Percentiles rank a stretch among this genome's conserved stretches.
phyloP scores from a whole-genome alignment of 495 filamentous ascomycete species.

The Aspergillus cristatus region DNA sequence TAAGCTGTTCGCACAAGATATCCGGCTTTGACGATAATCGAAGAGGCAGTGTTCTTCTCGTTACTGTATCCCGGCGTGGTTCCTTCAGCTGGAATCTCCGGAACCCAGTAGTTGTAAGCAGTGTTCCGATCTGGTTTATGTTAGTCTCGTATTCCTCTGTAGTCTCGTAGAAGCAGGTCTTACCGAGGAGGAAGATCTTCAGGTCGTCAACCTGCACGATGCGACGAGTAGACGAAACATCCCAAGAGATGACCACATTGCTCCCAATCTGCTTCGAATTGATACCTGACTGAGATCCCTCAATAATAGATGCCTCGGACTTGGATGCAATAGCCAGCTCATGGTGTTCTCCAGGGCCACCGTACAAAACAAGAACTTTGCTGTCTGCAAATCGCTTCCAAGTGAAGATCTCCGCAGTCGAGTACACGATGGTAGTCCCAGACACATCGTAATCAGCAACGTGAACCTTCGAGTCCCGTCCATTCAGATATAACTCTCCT shows the following conservation, averaged over 20 bases:
- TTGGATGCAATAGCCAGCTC: constrained; percentile 49
- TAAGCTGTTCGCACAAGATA: constrained; percentile 64
- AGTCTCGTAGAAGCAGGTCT: constrained; percentile 1
- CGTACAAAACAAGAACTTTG: constrained; percentile 61
- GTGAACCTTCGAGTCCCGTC: constrained; percentile 67
- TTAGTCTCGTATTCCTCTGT: constrained; percentile 1
- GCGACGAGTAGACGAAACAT: constrained; percentile 38
- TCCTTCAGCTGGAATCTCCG: constrained; percentile 36
- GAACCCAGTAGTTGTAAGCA: constrained; percentile 70
- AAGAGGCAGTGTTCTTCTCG: constrained; percentile 30
- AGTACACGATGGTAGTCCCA: constrained; percentile 59
- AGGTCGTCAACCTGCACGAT: constrained; percentile 49
- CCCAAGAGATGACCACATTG: constrained; percentile 48
- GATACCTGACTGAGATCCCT: constrained; percentile 33
- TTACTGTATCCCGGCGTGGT: constrained; percentile 27
- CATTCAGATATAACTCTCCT: constrained; percentile 52
- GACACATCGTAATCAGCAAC: constrained; percentile 65
- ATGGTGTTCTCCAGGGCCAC: constrained; percentile 58
- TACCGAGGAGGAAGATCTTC: constrained; percentile 46
- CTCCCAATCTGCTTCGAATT: constrained; percentile 34
- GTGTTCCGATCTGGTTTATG: constrained; percentile 48
- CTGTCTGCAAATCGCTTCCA: constrained; percentile 52
- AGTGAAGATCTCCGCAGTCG: constrained; percentile 67
- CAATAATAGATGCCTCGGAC: constrained; percentile 33
- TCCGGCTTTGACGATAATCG: constrained; percentile 60